These are phyloP conservation scores for Posidonia australis DNA, from an alignment of 106 monocot genomes.

Conservation along the genomic window DNA sequence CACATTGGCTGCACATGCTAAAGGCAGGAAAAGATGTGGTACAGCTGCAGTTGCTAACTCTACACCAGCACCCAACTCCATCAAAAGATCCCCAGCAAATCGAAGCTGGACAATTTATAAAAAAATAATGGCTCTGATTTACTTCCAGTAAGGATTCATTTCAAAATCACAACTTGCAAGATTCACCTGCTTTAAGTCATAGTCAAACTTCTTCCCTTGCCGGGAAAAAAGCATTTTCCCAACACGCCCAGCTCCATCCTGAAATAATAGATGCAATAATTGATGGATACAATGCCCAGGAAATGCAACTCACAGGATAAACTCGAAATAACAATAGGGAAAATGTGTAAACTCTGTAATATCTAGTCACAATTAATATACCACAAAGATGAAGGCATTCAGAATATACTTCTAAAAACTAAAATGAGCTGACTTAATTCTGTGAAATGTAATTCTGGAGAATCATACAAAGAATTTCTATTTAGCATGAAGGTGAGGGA, in stretches of 20 bases:
- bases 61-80: constrained; percentile 96
- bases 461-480: too few species aligned
- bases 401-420: too few species aligned
- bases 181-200: constrained; percentile 90
- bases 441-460: too few species aligned
- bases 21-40: constrained; percentile 86
- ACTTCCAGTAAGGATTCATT: neutral
- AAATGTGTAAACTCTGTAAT: too few species aligned
- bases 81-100: constrained; percentile 81
- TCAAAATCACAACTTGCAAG: neutral
- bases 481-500: too few species aligned
- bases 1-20: constrained; percentile 95
- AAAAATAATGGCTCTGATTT: neutral
- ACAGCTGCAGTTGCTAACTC: constrained; percentile 84
- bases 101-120: constrained; percentile 57
- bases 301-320: too few species aligned
- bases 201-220: constrained; percentile 98
- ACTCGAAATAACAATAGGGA: too few species aligned
- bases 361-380: too few species aligned
- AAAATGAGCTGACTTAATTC: too few species aligned
- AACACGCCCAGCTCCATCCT: constrained; percentile 99
- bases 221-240: constrained; percentile 99
- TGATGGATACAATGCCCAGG: too few species aligned
- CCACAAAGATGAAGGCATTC: too few species aligned
- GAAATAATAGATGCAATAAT: neutral